phyloP scores from a whole-genome alignment of 345 rosid species.

The Citrus australasica region DNA sequence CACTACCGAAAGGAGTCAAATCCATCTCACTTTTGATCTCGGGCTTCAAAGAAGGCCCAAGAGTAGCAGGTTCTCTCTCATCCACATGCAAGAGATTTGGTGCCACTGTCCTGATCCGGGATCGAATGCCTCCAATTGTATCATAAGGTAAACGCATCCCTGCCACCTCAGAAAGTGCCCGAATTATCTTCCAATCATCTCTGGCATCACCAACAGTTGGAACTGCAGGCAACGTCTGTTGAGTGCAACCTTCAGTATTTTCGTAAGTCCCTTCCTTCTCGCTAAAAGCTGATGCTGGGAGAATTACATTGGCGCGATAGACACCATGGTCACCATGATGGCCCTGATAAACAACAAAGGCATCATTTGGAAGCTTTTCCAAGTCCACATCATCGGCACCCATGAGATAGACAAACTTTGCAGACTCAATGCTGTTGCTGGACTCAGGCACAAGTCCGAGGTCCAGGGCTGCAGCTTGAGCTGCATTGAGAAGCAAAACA shows the following conservation, averaged over 20 bases:
- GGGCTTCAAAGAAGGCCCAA: constrained; percentile 63
- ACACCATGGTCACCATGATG: constrained; percentile 92
- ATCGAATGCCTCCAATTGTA: constrained; percentile 54
- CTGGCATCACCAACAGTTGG: constrained; percentile 98
- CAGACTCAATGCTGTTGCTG: constrained; percentile 57
- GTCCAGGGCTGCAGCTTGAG: constrained; percentile 98
- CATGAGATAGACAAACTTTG: constrained; percentile 88
- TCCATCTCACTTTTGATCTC: constrained; percentile 44
- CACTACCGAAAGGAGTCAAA: constrained; percentile 48
- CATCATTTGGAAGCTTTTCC: constrained; percentile 80
- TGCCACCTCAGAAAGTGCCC: constrained; percentile 88
- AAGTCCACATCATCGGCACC: constrained; percentile 91
- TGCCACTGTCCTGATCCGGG: constrained; percentile 76
- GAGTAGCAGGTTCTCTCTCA: constrained; percentile 73
- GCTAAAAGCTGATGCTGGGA: constrained; percentile 86
- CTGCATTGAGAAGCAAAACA: constrained; percentile 81
- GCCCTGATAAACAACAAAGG: constrained; percentile 93
- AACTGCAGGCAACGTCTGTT: constrained; percentile 93
- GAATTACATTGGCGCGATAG: constrained; percentile 86
- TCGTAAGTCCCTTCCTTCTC: constrained; percentile 97
- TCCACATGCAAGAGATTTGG: constrained; percentile 77
- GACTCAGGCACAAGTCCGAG: constrained; percentile 93
- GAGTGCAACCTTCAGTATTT: constrained; percentile 88
- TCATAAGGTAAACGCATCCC: constrained; percentile 77
- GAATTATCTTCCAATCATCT: constrained; percentile 95